A percentile compares a stretch with the other conserved stretches of the same genome.
Conservation (phyloP, 2,329 filamentous ascomycete genomes). For the Sclerotinia sclerotiorum region DNA sequence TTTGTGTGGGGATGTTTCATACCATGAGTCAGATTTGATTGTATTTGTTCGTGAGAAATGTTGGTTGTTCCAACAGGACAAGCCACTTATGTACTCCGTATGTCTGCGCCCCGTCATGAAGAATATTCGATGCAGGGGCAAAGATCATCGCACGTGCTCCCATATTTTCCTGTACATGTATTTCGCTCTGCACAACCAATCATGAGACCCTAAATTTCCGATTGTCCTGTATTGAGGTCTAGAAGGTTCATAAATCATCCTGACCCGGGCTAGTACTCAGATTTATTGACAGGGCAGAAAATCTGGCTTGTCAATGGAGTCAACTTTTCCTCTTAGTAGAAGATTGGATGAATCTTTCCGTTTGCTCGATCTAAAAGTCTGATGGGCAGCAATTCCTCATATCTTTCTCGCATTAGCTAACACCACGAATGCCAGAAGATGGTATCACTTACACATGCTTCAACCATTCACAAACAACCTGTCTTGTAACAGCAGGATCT, state of each 20-base stretch:
- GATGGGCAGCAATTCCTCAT: slow-evolving; percentile 35
- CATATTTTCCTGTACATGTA: neutral
- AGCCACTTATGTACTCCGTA: neutral
- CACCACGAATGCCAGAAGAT: no score
- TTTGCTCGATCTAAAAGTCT: slow-evolving; percentile 42
- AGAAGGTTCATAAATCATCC: neutral
- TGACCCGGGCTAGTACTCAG: neutral
- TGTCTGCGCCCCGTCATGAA: slow-evolving; percentile 8
- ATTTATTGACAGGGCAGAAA: neutral
- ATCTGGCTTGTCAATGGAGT: neutral
- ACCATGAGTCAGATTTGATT: neutral
- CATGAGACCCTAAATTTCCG: neutral
- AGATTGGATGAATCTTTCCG: slow-evolving; percentile 46
- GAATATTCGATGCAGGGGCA: slow-evolving; percentile 9
- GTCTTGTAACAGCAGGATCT: slow-evolving; percentile 58
- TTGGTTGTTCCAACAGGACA: neutral
- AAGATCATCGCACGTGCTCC: neutral
- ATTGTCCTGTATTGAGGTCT: neutral
- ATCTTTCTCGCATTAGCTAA: slow-evolving; percentile 21
- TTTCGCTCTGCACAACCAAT: neutral
- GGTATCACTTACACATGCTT: slow-evolving; percentile 48
- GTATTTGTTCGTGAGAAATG: neutral
- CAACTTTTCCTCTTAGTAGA: slow-evolving; percentile 34
- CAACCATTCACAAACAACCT: slow-evolving; percentile 56
- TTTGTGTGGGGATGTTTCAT: neutral